Base-by-base conservation (phyloP, 106 monocot genomes). In the Gastrodia elata region DNA sequence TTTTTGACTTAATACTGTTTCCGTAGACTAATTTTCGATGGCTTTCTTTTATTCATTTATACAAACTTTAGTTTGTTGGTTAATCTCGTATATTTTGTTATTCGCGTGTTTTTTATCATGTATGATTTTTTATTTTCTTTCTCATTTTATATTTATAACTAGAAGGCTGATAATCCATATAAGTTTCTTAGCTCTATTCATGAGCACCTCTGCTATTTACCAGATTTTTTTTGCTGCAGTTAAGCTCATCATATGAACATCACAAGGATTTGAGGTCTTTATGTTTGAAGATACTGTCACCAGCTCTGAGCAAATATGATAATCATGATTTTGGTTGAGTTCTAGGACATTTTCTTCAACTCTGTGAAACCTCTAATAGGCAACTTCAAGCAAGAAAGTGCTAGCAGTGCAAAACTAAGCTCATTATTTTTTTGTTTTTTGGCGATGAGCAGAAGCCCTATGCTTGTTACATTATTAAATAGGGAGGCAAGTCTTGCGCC, bases 401-500 rank as follows among this genome's bases (percentile, higher is more conserved):
- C 97, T 65, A 91, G 93, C 68, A 93, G 91, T 85, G 90, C 85
- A 82, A 88, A 84, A 43, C 88, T 93, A 57, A 87, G 93, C 68
- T 91, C 97, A 39, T 80, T 98, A 49, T 90, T 98, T 76, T 79
- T 78, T 65, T 98, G 97, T 78, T 93, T 98, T 77, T 35, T 98
- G 58, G 81, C 84, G 32, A 93, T 98, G 93, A 98, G 97, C 72
- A 67, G 71, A 74, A 88, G 80, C 71, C 81, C 85, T 3, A 64
- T 11, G 33, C 74, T 86, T 74, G 81, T 93, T 43, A 39, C 82
- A 33, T 81, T 88, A 5, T 80, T 98, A 65, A 78, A 71, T 13
- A 74, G 71, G 71, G 83, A 87, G 70, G 61, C 77, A 74, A 82
- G 78, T 39, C 73, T 98, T 64, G 68, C 93, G 13, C 87, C 97